Evolutionary conservation across 139 green algal genomes (phyloP).

Genomic region (Deuterostichococcus epilithicus): DNA sequence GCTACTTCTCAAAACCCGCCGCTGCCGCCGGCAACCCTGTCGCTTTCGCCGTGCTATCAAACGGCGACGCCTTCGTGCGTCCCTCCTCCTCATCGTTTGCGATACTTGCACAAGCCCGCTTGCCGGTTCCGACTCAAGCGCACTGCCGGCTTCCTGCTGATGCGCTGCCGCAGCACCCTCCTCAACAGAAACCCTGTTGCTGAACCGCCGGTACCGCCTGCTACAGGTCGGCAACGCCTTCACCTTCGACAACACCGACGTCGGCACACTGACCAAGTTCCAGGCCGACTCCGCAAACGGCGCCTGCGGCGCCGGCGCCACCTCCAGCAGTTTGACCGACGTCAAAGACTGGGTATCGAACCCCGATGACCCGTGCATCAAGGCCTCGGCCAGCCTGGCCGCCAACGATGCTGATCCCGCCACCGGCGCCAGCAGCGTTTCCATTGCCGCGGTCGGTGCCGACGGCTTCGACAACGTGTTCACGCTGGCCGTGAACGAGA

Average conservation of each 20-base stretch:
- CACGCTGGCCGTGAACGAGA: neutral
- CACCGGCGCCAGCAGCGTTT: neutral
- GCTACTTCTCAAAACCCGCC: neutral
- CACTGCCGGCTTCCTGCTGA: no score
- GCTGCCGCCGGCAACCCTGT: neutral
- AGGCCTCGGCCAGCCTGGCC: no score
- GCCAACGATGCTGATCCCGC: no score
- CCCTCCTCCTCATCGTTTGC: neutral
- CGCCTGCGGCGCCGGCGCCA: neutral
- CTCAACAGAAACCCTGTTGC: no score
- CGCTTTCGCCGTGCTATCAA: neutral
- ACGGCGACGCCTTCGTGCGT: neutral
- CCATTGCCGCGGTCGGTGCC: neutral
- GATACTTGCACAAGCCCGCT: no score
- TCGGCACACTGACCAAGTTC: slow-evolving; percentile 12
- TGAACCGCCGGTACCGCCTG: no score
- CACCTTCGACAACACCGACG: neutral
- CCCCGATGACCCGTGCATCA: no score
- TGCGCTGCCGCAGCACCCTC: no score
- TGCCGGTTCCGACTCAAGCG: no score
- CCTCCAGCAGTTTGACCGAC: neutral
- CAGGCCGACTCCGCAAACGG: neutral
- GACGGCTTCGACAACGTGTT: neutral
- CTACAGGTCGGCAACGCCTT: neutral
- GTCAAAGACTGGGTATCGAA: neutral